Evolutionary conservation across 108 stramenopile species (phyloP), one percentile per base, ranked within the genome.

Genomic region (Skeletonema grethae): DNA sequence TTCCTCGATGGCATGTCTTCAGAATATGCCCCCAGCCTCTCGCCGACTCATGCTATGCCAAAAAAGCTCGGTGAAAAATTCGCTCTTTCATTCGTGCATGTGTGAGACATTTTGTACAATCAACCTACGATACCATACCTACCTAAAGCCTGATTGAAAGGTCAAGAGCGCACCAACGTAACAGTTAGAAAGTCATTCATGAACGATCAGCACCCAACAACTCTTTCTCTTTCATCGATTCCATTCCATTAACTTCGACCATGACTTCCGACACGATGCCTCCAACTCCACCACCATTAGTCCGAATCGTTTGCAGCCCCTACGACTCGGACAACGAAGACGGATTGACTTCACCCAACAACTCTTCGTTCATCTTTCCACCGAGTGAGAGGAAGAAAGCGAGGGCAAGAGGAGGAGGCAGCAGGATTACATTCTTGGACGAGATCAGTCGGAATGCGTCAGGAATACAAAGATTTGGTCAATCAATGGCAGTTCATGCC

Each of bases 301-400:
- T 53, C 50, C 24, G 60, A 31, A 61, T 61, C 60, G 60, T 61
- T 12, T 18, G 60, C n/a, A 61, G 60, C 22, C 60, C 60, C 1
- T 61, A 36, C 16, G 60, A 61, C 11, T 35, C 38, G 34, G 60
- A 61, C 9, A 31, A 18, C 11, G 60, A 61, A 13, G 9, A 16
- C 11, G 35, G 9, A 3, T 34, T 61, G 20, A 53, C 50, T 22
- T 53, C 50, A 53, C 50, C 50, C 22, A 24, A 24, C 22, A 53
- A 24, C 22, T 53, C 36, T 38, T 38, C 50, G 20, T 53, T 53
- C 8, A 22, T 22, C 6, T 22, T 7, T 53, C 50, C 50, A 22
- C 7, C 50, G 6, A 53, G 50, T 16, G 50, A 53, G 6, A 53
- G 22, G 22, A 53, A 53, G 20, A 20, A 53, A 53, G 50, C 50